These are phyloP conservation scores for Phytopythium helicoides DNA, from an alignment of 352 stramenopile species.

Conservation along the genomic window DNA sequence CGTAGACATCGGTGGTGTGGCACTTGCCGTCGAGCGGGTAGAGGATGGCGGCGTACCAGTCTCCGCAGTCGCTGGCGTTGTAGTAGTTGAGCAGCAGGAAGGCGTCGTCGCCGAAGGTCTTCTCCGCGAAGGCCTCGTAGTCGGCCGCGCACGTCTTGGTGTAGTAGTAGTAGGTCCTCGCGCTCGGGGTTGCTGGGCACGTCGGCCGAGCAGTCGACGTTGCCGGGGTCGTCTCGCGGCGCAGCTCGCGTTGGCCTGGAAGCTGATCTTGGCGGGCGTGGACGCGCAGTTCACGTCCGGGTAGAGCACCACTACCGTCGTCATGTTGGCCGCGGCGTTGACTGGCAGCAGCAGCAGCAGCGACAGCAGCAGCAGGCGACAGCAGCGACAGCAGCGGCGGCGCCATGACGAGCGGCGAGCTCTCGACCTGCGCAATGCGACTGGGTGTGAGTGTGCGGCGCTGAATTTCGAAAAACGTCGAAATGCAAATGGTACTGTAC, in stretches of 20 bases:
- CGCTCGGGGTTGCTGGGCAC: constrained; percentile 3
- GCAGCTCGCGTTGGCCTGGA: constrained; percentile 5
- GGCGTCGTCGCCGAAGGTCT: background rate
- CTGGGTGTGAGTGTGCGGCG: too few relatives aligned
- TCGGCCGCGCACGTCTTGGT: constrained; percentile 4
- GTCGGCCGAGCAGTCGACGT: constrained; percentile 2
- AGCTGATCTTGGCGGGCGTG: constrained; percentile 7
- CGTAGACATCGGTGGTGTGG: constrained; percentile 5
- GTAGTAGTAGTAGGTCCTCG: constrained; percentile 6
- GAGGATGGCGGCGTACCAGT: constrained; percentile 7
- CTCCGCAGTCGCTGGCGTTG: constrained; percentile 1
- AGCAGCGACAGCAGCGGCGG: background rate
- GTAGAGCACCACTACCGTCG: constrained; percentile 4
- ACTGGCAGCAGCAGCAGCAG: background rate
- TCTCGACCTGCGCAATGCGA: background rate
- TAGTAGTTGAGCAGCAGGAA: constrained; percentile 8
- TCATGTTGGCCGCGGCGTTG: too few relatives aligned
- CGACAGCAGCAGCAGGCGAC: background rate
- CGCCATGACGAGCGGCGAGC: background rate
- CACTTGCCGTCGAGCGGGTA: constrained; percentile 7
- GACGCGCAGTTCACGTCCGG: constrained; percentile 5
- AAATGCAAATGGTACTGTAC: too few relatives aligned
- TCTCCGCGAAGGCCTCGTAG: background rate
- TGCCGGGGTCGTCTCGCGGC: background rate
- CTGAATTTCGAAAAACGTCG: too few relatives aligned